Evolutionary conservation across 2,329 filamentous ascomycete species (phyloP).

Genomic region (Periglandula ipomoeae): DNA sequence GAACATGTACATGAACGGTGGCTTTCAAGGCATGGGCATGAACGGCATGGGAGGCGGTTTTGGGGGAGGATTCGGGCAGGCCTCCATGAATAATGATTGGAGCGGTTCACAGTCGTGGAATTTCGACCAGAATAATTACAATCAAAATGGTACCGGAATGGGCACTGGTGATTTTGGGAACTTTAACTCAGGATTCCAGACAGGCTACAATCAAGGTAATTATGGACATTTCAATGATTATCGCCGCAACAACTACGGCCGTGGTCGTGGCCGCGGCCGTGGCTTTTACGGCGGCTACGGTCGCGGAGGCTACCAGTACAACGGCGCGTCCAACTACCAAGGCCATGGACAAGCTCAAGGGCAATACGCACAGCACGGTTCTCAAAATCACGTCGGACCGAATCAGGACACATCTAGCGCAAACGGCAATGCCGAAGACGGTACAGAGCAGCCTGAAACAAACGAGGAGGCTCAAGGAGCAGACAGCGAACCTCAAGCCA

Average conservation of each 20-base stretch:
- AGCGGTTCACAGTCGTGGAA: conserved; percentile 75
- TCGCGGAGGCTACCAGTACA: conserved; percentile 40
- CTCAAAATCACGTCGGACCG: conserved; percentile 10
- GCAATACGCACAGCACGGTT: conserved; percentile 19
- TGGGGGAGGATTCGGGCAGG: conserved; percentile 50
- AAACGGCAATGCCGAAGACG: conserved; percentile 17
- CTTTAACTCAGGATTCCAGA: conserved; percentile 68
- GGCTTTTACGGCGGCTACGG: conserved; percentile 48
- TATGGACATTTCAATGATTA: conserved; percentile 79
- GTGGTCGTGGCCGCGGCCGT: conserved; percentile 57
- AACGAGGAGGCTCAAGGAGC: conserved; percentile 4
- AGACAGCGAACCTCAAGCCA: conserved; percentile 9
- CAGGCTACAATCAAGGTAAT: conserved; percentile 77
- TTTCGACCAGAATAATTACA: conserved; percentile 84
- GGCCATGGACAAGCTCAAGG: conserved; percentile 22
- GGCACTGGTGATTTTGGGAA: conserved; percentile 71
- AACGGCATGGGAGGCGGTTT: conserved; percentile 64
- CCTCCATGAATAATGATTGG: conserved; percentile 72
- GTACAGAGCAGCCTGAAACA: conserved; percentile 13
- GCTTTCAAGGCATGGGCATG: conserved; percentile 70
- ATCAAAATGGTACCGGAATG: conserved; percentile 75
- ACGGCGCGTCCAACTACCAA: conserved; percentile 28
- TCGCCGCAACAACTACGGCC: conserved; percentile 57
- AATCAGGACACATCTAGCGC: conserved; percentile 13
- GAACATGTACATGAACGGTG: conserved; percentile 71